Percentiles rank a stretch among this genome's conserved stretches.
These are phyloP conservation scores for Teunomyces lycoperdinae DNA, from an alignment of 805 yeast species.

Conservation along the genomic window DNA sequence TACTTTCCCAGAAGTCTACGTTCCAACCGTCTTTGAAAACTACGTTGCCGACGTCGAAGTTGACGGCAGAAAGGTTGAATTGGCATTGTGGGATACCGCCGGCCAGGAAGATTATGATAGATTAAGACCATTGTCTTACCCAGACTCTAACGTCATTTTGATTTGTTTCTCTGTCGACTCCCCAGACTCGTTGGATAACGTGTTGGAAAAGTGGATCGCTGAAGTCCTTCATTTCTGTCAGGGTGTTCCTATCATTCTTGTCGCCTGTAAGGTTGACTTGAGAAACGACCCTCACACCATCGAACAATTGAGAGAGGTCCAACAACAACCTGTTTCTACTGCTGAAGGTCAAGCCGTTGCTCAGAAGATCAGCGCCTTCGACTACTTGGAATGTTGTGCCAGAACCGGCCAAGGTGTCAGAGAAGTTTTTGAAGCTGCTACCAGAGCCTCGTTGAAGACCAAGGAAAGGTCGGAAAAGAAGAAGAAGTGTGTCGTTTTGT, in stretches of 20 bases:
- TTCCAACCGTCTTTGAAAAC: constrained; percentile 76
- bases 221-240: constrained; percentile 39
- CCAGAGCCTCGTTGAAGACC: constrained; percentile 29
- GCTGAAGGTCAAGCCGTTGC: constrained; percentile 29
- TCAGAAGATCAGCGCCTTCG: constrained; percentile 26
- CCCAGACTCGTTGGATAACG: constrained; percentile 31
- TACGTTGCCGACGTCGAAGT: constrained; percentile 92
- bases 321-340: constrained; percentile 22
- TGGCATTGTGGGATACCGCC: constrained; percentile 50
- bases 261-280: constrained; percentile 37
- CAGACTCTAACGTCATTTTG: constrained; percentile 34
- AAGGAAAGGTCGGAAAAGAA: constrained; percentile 29
- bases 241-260: constrained; percentile 31
- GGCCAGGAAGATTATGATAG: constrained; percentile 91
- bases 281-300: constrained; percentile 27
- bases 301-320: constrained; percentile 22
- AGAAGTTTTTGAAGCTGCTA: constrained; percentile 29
- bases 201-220: constrained; percentile 42
- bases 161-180: constrained; percentile 37
- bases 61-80: constrained; percentile 52
- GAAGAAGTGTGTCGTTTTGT: constrained; percentile 30
- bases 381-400: constrained; percentile 36
- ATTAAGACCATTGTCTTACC: constrained; percentile 42
- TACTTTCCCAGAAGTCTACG: constrained; percentile 30
- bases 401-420: constrained; percentile 32